Conservation (phyloP, 805 yeast species). For the Kluyveromyces siamensis region DNA sequence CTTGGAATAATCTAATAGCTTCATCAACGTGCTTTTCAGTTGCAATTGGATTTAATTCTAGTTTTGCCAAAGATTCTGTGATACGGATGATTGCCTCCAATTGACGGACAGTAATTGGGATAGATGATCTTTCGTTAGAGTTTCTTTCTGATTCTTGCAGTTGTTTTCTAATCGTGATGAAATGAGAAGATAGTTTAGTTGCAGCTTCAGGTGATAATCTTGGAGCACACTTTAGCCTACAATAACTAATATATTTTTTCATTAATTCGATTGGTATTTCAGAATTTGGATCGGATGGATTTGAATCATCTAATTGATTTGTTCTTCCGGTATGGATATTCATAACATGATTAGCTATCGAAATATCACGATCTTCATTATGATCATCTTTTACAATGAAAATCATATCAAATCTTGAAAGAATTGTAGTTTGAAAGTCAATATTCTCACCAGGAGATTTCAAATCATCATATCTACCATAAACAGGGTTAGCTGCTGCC, state of each 20-base stretch:
- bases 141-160: slow-evolving; percentile 73
- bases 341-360: slow-evolving; percentile 92
- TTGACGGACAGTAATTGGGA: slow-evolving; percentile 96
- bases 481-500: slow-evolving; percentile 97
- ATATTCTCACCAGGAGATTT: slow-evolving; percentile 97
- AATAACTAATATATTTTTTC: slow-evolving; percentile 88
- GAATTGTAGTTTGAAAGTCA: slow-evolving; percentile 93
- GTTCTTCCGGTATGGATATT: slow-evolving; percentile 81
- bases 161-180: slow-evolving; percentile 79
- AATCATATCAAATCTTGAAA: slow-evolving; percentile 98
- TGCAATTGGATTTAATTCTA: slow-evolving; percentile 76
- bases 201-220: slow-evolving; percentile 81
- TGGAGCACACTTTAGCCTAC: slow-evolving; percentile 88
- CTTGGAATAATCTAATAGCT: slow-evolving; percentile 87
- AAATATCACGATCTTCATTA: slow-evolving; percentile 71
- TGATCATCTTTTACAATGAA: slow-evolving; percentile 95
- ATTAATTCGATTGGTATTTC: slow-evolving; percentile 85
- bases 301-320: slow-evolving; percentile 33
- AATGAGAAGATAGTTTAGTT: slow-evolving; percentile 82
- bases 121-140: slow-evolving; percentile 82
- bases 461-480: slow-evolving; percentile 92
- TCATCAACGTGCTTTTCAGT: slow-evolving; percentile 87
- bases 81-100: slow-evolving; percentile 95
- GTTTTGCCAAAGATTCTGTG: slow-evolving; percentile 85
- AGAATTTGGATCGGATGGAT: slow-evolving; percentile 45